Conservation (phyloP, 2,329 filamentous ascomycete species). For the Colletotrichum sp. region DNA sequence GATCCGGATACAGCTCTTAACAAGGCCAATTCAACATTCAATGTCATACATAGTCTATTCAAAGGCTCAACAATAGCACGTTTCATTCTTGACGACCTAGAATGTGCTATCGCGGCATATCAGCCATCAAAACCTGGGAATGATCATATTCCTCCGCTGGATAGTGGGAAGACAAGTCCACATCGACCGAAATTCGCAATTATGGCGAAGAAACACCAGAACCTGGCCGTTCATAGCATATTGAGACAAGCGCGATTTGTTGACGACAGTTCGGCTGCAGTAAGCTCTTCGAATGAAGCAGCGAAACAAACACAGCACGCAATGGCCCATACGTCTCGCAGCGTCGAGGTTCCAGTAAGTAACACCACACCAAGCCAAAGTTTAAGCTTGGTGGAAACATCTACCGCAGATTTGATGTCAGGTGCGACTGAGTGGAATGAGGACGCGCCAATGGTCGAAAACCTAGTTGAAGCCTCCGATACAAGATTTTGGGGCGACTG, state of each 20-base stretch:
- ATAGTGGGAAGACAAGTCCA: background rate
- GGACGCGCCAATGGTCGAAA: too few species aligned
- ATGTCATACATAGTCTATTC: background rate
- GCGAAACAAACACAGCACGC: background rate
- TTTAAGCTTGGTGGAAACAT: background rate
- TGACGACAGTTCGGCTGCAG: constrained; percentile 40
- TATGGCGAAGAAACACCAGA: constrained; percentile 33
- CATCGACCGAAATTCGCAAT: constrained; percentile 27
- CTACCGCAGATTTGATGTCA: background rate
- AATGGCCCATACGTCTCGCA: background rate
- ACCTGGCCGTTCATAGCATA: constrained; percentile 44
- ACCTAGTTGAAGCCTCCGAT: background rate
- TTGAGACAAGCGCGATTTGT: constrained; percentile 43
- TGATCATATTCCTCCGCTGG: background rate
- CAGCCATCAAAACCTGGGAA: background rate
- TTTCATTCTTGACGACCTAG: background rate
- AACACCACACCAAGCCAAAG: background rate
- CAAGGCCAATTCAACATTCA: background rate
- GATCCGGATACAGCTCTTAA: background rate
- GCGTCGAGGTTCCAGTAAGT: background rate
- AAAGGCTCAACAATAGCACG: background rate
- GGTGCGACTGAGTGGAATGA: background rate
- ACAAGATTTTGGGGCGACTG: background rate
- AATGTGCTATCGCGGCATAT: background rate
- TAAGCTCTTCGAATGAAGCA: constrained; percentile 15